Conservation (phyloP, 176 grass and related monocot genomes). For the Stipa capillata region DNA sequence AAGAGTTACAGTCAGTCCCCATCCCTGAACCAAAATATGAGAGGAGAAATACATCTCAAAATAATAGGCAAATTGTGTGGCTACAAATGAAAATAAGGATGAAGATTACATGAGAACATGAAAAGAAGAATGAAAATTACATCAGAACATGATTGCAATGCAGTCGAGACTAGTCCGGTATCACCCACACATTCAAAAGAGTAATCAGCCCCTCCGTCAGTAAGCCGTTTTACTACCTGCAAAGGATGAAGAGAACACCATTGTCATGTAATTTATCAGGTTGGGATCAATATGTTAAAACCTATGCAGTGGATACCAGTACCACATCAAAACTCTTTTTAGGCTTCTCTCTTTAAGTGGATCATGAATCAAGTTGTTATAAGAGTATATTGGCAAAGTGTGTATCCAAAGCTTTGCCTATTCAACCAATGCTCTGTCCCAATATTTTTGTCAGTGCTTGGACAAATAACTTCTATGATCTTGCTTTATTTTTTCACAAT, state of each 20-base stretch:
- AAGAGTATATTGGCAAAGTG: background rate
- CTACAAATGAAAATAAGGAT: background rate
- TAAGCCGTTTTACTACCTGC: constrained; percentile 65
- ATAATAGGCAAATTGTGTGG: constrained; percentile 12
- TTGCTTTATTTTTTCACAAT: background rate
- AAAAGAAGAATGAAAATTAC: constrained; percentile 38
- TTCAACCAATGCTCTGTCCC: background rate
- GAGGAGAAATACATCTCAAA: constrained; percentile 8
- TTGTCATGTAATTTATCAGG: background rate
- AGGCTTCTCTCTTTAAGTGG: too few species aligned
- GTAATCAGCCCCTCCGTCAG: constrained; percentile 90
- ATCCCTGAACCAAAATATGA: constrained; percentile 45
- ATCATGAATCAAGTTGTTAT: background rate
- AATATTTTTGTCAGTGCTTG: background rate
- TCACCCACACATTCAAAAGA: constrained; percentile 96
- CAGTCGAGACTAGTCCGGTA: constrained; percentile 68
- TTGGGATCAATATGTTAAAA: background rate
- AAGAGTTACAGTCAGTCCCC: constrained; percentile 88
- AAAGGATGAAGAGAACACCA: constrained; percentile 13
- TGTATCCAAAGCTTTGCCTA: background rate
- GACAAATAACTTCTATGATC: background rate
- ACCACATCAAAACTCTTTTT: background rate
- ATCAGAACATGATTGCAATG: constrained; percentile 86
- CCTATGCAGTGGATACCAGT: background rate
- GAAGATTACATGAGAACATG: too few species aligned